These are phyloP conservation scores for Leucoagaricus sp. DNA, from an alignment of 1,284 basidiomycete genomes.

Conservation along the genomic window DNA sequence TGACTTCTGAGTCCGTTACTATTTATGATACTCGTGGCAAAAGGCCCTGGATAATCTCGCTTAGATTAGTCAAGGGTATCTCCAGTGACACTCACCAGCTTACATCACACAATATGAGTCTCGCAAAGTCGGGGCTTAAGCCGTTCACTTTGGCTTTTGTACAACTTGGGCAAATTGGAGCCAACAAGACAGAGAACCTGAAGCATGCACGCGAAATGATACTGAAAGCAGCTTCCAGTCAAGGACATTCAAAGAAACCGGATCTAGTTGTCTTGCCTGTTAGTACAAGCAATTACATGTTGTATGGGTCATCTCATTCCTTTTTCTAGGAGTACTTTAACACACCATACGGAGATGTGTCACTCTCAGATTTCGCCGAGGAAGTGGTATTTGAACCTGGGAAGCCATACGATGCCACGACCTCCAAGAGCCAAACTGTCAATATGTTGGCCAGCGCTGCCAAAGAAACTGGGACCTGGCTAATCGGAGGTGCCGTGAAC, in stretches of 20 bases:
- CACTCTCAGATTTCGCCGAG: conserved; percentile 88
- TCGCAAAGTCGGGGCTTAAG: conserved; percentile 41
- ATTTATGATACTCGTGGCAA: no score
- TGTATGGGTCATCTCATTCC: conserved; percentile 1
- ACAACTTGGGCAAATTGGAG: conserved; percentile 74
- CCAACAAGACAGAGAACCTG: conserved; percentile 76
- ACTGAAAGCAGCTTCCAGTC: conserved; percentile 57
- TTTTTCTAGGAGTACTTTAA: conserved; percentile 92
- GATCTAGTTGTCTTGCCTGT: conserved; percentile 90
- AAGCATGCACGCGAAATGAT: conserved; percentile 82
- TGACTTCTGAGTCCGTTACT: no score
- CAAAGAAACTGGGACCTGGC: conserved; percentile 80
- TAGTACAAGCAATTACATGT: conserved; percentile 24
- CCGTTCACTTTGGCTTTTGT: conserved; percentile 85
- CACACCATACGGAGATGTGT: conserved; percentile 88
- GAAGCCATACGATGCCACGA: conserved; percentile 55
- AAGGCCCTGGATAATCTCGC: no score
- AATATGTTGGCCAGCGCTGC: conserved; percentile 84
- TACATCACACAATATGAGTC: not conserved
- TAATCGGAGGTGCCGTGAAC: conserved; percentile 79
- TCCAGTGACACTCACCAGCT: not conserved
- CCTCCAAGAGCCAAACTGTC: conserved; percentile 76
- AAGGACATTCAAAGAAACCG: conserved; percentile 51
- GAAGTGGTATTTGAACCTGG: conserved; percentile 64
- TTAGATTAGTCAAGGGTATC: no score